Percentiles rank a stretch among this genome's conserved stretches.
phyloP scores from a whole-genome alignment of 257 asterid species.

The Solanum phureja region DNA sequence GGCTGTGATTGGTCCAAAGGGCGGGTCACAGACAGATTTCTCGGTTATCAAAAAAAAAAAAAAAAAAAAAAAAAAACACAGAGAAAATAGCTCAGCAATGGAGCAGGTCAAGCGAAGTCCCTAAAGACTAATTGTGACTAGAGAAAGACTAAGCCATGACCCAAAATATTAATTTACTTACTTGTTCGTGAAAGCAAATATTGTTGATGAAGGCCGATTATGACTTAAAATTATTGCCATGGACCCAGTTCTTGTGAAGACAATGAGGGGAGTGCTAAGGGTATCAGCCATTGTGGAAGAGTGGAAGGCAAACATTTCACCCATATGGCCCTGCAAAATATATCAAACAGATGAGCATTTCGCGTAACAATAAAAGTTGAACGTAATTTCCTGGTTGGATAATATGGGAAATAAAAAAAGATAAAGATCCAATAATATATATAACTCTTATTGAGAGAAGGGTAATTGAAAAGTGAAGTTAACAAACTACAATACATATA shows the following conservation, averaged over 20 bases:
- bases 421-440: background rate
- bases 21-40: no score
- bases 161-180: slow-evolving; percentile 4
- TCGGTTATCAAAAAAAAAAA: no score
- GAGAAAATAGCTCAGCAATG: background rate
- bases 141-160: background rate
- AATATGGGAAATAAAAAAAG: background rate
- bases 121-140: background rate
- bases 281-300: slow-evolving; percentile 86
- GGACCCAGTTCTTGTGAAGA: slow-evolving; percentile 95
- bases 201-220: slow-evolving; percentile 67
- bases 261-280: slow-evolving; percentile 76
- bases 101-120: background rate
- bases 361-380: background rate
- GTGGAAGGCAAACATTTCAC: slow-evolving; percentile 90
- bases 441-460: background rate
- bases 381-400: background rate
- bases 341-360: background rate
- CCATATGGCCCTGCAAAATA: slow-evolving; percentile 71
- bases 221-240: slow-evolving; percentile 87
- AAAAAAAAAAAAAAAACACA: no score
- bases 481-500: background rate
- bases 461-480: background rate
- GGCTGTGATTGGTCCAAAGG: no score
- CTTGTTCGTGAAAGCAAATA: slow-evolving; percentile 90